Conservation (phyloP, 2,329 filamentous ascomycete genomes). For the Furcasterigmium sp. region DNA sequence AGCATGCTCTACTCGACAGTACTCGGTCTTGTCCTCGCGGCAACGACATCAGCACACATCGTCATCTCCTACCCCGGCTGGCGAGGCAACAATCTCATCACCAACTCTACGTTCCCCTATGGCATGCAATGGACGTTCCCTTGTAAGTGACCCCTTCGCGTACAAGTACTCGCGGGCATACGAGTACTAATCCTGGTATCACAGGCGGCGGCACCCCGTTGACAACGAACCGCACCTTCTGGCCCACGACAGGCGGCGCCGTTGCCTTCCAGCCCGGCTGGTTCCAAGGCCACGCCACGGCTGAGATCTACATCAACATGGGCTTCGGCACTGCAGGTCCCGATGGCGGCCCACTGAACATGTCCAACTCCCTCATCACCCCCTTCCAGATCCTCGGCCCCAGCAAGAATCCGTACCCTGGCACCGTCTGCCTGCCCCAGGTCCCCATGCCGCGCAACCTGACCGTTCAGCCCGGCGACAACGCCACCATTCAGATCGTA, state of each 20-base stretch:
- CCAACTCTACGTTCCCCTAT: conserved; percentile 73
- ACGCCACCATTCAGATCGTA: conserved; percentile 84
- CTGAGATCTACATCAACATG: conserved; percentile 85
- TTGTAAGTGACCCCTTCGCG: conserved; percentile 52
- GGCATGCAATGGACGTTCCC: conserved; percentile 96
- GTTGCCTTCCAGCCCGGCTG: conserved; percentile 88
- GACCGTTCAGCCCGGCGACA: conserved; percentile 72
- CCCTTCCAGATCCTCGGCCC: conserved; percentile 82
- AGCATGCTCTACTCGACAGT: conserved; percentile 43
- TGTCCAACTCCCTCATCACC: conserved; percentile 76
- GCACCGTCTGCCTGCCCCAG: conserved; percentile 84
- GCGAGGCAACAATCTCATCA: conserved; percentile 80
- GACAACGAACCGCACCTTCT: conserved; percentile 81
- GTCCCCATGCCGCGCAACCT: conserved; percentile 73
- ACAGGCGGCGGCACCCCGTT: conserved; percentile 77
- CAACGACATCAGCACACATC: conserved; percentile 62
- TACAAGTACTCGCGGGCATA: not conserved
- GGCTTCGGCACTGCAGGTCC: conserved; percentile 70
- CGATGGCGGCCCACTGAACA: conserved; percentile 67
- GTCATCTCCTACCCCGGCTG: conserved; percentile 83
- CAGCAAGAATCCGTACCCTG: conserved; percentile 76
- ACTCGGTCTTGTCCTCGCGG: conserved; percentile 37
- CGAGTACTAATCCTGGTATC: conserved; percentile 9
- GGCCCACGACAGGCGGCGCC: conserved; percentile 85
- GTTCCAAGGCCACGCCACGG: conserved; percentile 83